Conservation (phyloP, 1,284 basidiomycete genomes). For the Pyrrhoderma noxium region DNA sequence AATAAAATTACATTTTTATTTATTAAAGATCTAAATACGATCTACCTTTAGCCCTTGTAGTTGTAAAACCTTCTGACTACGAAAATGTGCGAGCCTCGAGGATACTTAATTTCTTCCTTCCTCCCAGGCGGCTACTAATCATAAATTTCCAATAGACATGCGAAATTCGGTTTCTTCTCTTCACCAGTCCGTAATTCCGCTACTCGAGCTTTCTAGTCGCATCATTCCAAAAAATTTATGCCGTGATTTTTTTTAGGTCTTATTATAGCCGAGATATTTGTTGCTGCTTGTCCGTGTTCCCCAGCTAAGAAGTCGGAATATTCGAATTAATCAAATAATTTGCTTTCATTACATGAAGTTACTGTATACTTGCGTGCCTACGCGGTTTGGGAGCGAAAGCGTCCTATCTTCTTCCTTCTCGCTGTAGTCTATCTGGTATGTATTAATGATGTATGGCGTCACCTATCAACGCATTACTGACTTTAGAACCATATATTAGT, state of each 20-base stretch:
- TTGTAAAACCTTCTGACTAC: neutral
- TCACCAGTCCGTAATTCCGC: neutral
- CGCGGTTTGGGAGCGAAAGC: constrained; percentile 8
- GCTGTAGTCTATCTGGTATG: neutral
- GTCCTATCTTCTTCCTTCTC: neutral
- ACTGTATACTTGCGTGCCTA: constrained; percentile 6
- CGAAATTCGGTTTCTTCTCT: neutral
- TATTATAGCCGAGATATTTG: neutral
- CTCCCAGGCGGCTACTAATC: neutral
- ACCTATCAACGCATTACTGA: neutral
- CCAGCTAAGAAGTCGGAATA: no score
- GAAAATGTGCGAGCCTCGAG: neutral
- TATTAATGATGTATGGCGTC: neutral
- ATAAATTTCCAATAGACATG: neutral
- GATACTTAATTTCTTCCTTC: neutral
- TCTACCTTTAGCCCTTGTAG: neutral
- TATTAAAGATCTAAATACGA: neutral
- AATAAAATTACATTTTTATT: neutral
- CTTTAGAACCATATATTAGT: neutral
- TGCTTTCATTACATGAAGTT: constrained; percentile 3
- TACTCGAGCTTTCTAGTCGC: neutral
- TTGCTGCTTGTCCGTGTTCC: neutral
- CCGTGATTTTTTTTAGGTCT: neutral
- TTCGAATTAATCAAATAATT: neutral
- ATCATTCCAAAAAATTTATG: neutral